Evolutionary conservation across 2,329 filamentous ascomycete genomes (phyloP).

Genomic region (Talaromyces sp.): DNA sequence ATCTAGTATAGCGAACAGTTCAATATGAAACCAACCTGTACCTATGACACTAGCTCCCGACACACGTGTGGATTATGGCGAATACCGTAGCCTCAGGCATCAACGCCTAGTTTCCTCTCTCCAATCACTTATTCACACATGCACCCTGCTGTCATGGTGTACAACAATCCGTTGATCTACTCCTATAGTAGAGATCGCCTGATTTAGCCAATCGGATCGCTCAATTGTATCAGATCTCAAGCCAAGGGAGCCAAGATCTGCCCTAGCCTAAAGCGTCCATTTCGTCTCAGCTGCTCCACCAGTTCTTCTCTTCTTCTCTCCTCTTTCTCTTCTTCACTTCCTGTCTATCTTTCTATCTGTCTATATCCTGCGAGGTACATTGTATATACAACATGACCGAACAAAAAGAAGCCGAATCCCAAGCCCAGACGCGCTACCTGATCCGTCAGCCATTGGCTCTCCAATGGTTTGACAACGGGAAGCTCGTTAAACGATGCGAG

Average conservation of each 20-base stretch:
- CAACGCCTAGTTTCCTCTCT: too few relatives aligned
- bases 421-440: slow-evolving; percentile 29
- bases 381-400: background rate
- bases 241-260: background rate
- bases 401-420: slow-evolving; percentile 6
- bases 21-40: too few relatives aligned
- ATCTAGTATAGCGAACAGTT: too few relatives aligned
- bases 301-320: background rate
- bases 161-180: background rate
- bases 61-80: too few relatives aligned
- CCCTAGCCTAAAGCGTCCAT: background rate
- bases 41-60: too few relatives aligned
- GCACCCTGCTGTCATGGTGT: too few relatives aligned
- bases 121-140: too few relatives aligned
- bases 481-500: slow-evolving; percentile 44
- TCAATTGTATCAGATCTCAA: background rate
- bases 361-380: background rate
- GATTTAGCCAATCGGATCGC: background rate
- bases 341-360: background rate
- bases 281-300: background rate
- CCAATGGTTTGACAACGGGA: slow-evolving; percentile 49
- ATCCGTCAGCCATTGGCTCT: slow-evolving; percentile 38
- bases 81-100: too few relatives aligned
- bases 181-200: background rate
- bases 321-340: background rate